phyloP scores from a whole-genome alignment of 495 filamentous ascomycete species.

The Aspergillus sclerotiicarbonarius region DNA sequence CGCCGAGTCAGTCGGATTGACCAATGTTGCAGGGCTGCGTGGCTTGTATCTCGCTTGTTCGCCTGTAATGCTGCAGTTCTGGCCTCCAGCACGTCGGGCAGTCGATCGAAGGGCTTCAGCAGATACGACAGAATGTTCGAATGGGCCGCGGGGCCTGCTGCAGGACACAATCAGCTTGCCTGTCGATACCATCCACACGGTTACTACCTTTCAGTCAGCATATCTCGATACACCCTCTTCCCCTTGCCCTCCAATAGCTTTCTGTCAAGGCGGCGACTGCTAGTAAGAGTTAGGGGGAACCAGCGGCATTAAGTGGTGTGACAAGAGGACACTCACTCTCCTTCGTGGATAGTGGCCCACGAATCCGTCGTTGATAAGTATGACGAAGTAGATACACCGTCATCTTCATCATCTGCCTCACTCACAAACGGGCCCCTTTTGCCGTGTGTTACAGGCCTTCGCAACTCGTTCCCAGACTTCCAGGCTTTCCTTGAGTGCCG shows the following conservation, averaged over 20 bases:
- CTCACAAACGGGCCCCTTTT: neutral
- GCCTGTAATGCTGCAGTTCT: neutral
- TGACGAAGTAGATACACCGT: conserved; percentile 13
- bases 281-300: neutral
- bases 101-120: neutral
- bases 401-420: conserved; percentile 8
- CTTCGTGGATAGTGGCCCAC: conserved; percentile 19
- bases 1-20: neutral
- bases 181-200: neutral
- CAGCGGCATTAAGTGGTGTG: neutral
- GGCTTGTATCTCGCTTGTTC: neutral
- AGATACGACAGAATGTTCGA: conserved; percentile 1
- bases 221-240: neutral
- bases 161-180: neutral
- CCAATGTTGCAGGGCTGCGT: neutral
- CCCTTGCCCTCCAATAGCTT: neutral
- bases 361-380: conserved; percentile 22
- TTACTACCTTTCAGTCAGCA: neutral
- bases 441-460: neutral
- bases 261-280: conserved; percentile 2
- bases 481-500: conserved; percentile 11
- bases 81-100: neutral
- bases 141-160: neutral
- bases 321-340: conserved; percentile 15
- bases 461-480: neutral